Base-by-base conservation (phyloP, 2,329 filamentous ascomycete genomes). In the Arthrocladium fulminans region DNA sequence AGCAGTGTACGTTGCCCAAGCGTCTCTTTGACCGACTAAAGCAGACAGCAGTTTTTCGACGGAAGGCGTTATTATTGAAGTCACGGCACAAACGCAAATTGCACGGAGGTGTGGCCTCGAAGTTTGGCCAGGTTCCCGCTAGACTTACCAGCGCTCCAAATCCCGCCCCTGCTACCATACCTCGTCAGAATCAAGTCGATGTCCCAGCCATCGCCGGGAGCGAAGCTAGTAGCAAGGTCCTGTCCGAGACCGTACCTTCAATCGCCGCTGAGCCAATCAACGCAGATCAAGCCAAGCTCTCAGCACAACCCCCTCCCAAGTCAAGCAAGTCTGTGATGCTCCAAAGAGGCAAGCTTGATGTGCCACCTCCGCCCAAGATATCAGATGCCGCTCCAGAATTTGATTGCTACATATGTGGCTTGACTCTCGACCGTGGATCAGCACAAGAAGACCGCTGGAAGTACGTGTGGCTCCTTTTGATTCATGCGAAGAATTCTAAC, bases 321-420 rank as follows among this genome's bases (percentile, higher is more conserved):
- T 39, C 37, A 17, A 39, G 37, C 15, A 17, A 22, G 4, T 39
- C 37, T 22, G 37, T 39, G 4, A 22, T 39, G 13, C 6, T 17
- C 6, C 37, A 39, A 22, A 39, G 37, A 22, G 19, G 37, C 17
- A 39, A 22, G 12, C 37, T 39, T 4, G 37, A 39, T 22, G 22
- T 39, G 12, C 37, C 37, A 5, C 37, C 37, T 17, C 37, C 37
- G 13, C 37, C 37, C 17, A 17, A 6, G 8, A 13, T 39, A 19
- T 12, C 17, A 22, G 15, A 3, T 5, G 19, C 10, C 22, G 37
- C 37, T 5, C 13, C 3, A 13, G 37, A 39, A 39, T 7, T 39
- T 19, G 37, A 39, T 12, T 39, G 37, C 37, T 39, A 39, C 22
- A 39, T 39, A 17, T 39, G 37, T 39, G 37, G 37, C 5, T 22